phyloP scores from a whole-genome alignment of 169 alveolate genomes.

The Perkinsus marinus region DNA sequence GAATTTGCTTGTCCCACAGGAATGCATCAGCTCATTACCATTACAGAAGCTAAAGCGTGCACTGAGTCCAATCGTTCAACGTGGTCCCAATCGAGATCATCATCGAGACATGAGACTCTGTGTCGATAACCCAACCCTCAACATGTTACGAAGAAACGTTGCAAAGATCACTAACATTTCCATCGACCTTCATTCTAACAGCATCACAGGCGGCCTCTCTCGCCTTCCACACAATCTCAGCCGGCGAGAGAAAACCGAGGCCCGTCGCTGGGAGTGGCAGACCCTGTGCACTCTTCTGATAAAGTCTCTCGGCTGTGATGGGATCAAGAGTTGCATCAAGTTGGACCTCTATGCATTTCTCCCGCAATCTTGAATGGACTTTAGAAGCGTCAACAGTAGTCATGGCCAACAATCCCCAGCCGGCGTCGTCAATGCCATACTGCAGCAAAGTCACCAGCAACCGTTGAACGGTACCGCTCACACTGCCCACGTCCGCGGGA shows the following conservation, averaged over 20 bases:
- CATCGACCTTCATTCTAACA: background rate
- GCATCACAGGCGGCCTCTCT: background rate
- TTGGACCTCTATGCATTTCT: background rate
- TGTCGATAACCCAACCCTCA: background rate
- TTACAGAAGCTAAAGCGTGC: too few species aligned
- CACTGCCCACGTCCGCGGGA: background rate
- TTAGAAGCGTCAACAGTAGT: background rate
- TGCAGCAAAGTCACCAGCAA: background rate
- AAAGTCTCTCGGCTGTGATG: background rate
- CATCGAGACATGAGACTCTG: too few species aligned
- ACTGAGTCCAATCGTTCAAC: too few species aligned
- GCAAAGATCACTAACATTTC: background rate
- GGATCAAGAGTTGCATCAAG: background rate
- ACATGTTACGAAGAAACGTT: background rate
- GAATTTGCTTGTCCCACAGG: too few species aligned
- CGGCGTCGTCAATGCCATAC: background rate
- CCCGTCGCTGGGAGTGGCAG: background rate
- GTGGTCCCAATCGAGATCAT: too few species aligned
- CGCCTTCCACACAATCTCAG: background rate
- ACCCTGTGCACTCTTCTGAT: background rate
- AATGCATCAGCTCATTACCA: too few species aligned
- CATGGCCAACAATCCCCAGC: background rate
- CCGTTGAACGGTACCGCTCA: background rate
- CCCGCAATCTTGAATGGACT: background rate
- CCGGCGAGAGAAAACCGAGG: background rate